These are phyloP conservation scores for Malus sieversii DNA, from an alignment of 306 rosid species.

Conservation along the genomic window DNA sequence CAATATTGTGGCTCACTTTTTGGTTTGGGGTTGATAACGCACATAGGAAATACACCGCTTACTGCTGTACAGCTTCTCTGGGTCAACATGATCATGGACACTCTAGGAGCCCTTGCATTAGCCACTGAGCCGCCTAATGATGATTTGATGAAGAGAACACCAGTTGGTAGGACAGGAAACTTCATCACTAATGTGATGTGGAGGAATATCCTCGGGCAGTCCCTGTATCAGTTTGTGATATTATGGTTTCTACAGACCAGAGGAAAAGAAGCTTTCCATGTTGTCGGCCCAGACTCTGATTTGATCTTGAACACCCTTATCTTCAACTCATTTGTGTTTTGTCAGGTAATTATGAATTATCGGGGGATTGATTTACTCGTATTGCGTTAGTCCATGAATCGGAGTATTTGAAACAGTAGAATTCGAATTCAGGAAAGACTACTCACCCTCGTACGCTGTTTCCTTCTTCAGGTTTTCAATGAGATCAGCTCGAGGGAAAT, in stretches of 20 bases:
- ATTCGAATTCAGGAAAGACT: neutral
- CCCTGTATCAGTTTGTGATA: slow-evolving; percentile 69
- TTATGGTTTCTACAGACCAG: slow-evolving; percentile 89
- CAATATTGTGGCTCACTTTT: neutral
- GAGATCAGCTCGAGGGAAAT: slow-evolving; percentile 96
- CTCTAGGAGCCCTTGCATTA: slow-evolving; percentile 96
- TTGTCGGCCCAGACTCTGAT: slow-evolving; percentile 64
- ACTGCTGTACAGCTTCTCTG: slow-evolving; percentile 99
- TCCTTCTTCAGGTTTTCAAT: slow-evolving; percentile 65
- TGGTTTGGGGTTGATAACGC: slow-evolving; percentile 1
- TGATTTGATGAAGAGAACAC: slow-evolving; percentile 79
- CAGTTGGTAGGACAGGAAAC: slow-evolving; percentile 97
- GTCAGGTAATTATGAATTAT: slow-evolving; percentile 62
- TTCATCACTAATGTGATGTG: slow-evolving; percentile 94
- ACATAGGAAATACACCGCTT: slow-evolving; percentile 83
- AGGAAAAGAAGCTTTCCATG: slow-evolving; percentile 65
- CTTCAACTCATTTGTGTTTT: slow-evolving; percentile 93
- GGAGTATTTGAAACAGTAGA: neutral
- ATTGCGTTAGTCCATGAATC: neutral
- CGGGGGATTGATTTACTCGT: neutral
- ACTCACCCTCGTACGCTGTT: neutral
- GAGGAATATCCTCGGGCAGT: slow-evolving; percentile 94
- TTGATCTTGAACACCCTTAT: slow-evolving; percentile 76
- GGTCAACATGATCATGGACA: slow-evolving; percentile 99
- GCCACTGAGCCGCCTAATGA: slow-evolving; percentile 94